phyloP scores from a whole-genome alignment of 306 rosid genomes.

The Malus domestica region ASM211411v1 NC_041805.1:7619501-7620000 shows the following conservation, averaged over 20 bases:
- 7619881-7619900: neutral
- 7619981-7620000: too few species aligned
- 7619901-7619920: slow-evolving; percentile 4
- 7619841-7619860: slow-evolving; percentile 23
- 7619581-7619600: too few species aligned
- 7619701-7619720: neutral
- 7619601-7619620: too few species aligned
- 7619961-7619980: neutral
- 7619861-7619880: slow-evolving; percentile 2
- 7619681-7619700: neutral
- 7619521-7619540: too few species aligned
- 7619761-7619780: slow-evolving; percentile 26
- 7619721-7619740: neutral
- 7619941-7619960: slow-evolving; percentile 14
- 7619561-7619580: too few species aligned
- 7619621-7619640: too few species aligned
- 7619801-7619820: slow-evolving; percentile 19
- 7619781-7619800: slow-evolving; percentile 56
- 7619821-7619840: slow-evolving; percentile 3
- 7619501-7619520: too few species aligned
- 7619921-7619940: slow-evolving; percentile 14
- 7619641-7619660: too few species aligned
- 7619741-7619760: neutral
- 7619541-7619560: too few species aligned
- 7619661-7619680: neutral